phyloP scores from a whole-genome alignment of 768 basidiomycete genomes.

The Rhodotorula babjevae region DNA sequence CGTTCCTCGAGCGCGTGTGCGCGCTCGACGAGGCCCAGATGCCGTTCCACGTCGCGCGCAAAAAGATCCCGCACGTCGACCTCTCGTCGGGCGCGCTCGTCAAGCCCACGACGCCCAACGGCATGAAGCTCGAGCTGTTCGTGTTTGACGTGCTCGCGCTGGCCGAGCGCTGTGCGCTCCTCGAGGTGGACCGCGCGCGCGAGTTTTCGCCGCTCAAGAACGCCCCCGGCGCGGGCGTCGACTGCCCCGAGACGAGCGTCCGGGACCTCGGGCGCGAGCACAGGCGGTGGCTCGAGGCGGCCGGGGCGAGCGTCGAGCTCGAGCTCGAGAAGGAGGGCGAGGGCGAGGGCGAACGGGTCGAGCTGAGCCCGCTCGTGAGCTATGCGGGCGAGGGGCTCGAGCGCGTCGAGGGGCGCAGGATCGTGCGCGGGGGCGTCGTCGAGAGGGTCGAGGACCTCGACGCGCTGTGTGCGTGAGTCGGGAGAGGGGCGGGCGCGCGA shows the following conservation, averaged over 20 bases:
- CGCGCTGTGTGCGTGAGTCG: slow-evolving; percentile 7
- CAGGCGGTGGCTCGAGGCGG: slow-evolving; percentile 68
- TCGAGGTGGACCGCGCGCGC: slow-evolving; percentile 79
- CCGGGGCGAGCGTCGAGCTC: slow-evolving; percentile 77
- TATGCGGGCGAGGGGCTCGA: slow-evolving; percentile 92
- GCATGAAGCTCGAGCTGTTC: slow-evolving; percentile 98
- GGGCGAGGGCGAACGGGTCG: slow-evolving; percentile 43
- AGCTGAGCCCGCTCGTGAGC: slow-evolving; percentile 78
- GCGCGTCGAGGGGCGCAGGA: slow-evolving; percentile 67
- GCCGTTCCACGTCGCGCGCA: slow-evolving; percentile 94
- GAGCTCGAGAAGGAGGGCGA: no score
- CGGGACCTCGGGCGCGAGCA: slow-evolving; percentile 85
- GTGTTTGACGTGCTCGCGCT: slow-evolving; percentile 89
- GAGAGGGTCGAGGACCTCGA: slow-evolving; percentile 61
- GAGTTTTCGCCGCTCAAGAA: slow-evolving; percentile 98
- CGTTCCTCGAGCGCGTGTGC: slow-evolving; percentile 71
- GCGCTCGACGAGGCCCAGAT: slow-evolving; percentile 73
- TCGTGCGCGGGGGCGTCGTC: slow-evolving; percentile 69
- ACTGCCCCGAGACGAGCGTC: slow-evolving; percentile 85
- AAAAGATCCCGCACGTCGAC: slow-evolving; percentile 87
- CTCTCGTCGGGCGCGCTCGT: slow-evolving; percentile 60
- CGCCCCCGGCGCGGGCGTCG: slow-evolving; percentile 82
- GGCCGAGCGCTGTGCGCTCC: slow-evolving; percentile 63
- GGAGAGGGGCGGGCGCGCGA: no score
- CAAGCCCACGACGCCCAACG: slow-evolving; percentile 87